Conservation (phyloP, 164 flowering plant genomes). For the Warburgia ugandensis region DNA sequence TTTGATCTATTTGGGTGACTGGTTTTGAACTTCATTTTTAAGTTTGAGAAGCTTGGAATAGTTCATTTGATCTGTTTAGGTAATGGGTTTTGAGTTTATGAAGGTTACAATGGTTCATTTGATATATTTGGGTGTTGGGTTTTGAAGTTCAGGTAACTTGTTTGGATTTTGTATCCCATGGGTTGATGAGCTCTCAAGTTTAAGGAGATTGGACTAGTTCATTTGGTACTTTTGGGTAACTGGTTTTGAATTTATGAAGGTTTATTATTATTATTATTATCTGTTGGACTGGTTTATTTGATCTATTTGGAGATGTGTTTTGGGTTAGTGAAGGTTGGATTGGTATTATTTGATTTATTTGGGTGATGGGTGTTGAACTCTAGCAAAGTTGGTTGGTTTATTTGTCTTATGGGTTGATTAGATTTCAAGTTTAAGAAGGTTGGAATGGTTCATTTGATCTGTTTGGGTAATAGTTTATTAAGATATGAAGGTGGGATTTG, state of each 20-base stretch:
- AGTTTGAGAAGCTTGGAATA: not conserved
- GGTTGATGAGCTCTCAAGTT: not conserved
- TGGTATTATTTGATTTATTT: not conserved
- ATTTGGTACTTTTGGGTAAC: not conserved
- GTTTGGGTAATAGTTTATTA: not conserved
- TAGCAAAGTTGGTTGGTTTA: slow-evolving; percentile 12
- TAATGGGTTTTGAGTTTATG: not conserved
- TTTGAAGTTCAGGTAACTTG: not conserved
- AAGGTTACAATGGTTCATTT: not conserved
- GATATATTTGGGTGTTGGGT: not conserved
- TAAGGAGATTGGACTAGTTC: slow-evolving; percentile 1
- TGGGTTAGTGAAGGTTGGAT: not conserved
- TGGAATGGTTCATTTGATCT: slow-evolving; percentile 3
- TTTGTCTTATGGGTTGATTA: not conserved
- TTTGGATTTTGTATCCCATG: not conserved
- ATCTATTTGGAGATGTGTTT: slow-evolving; percentile 2
- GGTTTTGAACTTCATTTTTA: not conserved
- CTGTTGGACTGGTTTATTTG: not conserved
- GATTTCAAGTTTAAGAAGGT: not conserved
- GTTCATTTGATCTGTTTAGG: slow-evolving; percentile 1
- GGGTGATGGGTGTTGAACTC: slow-evolving; percentile 6
- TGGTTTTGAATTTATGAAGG: not conserved
- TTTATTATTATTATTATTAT: not conserved
- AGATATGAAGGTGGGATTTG: not conserved
- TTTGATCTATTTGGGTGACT: not conserved